Evolutionary conservation across 2,329 filamentous ascomycete species (phyloP), one percentile per base, ranked within the genome.

Genomic region (Hymenoscyphus albidus): DNA sequence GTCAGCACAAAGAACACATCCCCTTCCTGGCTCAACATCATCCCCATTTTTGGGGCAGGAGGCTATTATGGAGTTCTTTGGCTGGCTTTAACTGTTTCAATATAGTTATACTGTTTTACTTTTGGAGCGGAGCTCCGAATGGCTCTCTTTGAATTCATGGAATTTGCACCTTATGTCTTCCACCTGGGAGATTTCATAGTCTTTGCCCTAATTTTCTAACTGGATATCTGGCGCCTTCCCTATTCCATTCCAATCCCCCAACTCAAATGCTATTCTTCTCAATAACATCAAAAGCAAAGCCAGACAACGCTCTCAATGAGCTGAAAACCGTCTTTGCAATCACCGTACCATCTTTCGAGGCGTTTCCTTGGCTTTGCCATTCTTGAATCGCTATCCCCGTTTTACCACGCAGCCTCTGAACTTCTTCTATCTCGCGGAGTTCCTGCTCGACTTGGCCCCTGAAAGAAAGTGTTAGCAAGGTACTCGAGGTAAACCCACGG

Each of bases 381-480:
- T 16, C 27, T 51, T 59, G 59, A 40, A 70, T 42, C 5, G 51
- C 54, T 14, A 48, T 48, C 2, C 64, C 64, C 18, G 32, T 44
- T 7, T 51, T 59, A 1, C 63, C 64, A 48, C 66, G 65, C 39
- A 65, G 27, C 42, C 63, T 58, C 42, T 70, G 72, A 9, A 85
- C 72, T 62, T 76, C 76, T 68, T 79, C 77, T 18, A 87, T 78
- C 18, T 85, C 83, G 2, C 73, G 71, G 54, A 87, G 72, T 76
- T 85, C 79, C 22, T 77, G 77, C 58, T 72, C 77, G 1, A 83
- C 83, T 59, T 79, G 73, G 2, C 70, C 71, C 18, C 44, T 51
- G n/a, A 16, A n/a, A 6, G 2, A n/a, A 44, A 44, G 14, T 44
- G 42, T 16, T 16, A 44, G 42, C 16, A 1, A 18, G 16, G 9